Evolutionary conservation across 352 stramenopile genomes (phyloP), one percentile per base, ranked within the genome.

Genomic region (Pythium aquatile): DNA sequence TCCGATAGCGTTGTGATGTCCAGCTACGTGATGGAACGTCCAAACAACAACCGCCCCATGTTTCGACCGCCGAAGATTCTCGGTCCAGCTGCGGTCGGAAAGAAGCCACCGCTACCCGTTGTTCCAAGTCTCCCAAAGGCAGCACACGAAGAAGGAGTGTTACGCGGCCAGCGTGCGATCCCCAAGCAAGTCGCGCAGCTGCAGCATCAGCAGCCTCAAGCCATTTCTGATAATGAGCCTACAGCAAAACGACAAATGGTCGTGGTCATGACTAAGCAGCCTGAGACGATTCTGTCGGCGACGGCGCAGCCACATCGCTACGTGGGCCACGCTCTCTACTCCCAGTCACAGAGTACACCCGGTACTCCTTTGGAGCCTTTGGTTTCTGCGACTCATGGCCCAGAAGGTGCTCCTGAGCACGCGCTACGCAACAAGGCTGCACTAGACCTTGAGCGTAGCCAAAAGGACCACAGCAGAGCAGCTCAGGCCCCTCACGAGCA

Each of bases 1-100:
- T 63, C 65, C 7, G 44, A 58, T 26, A 72, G 59, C 24, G 54
- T 68, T 14, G 47, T 72, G n/a, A 72, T 61, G 59, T 68, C 53
- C 20, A 64, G 53, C 48, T 72, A 65, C 51, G 59, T 58, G 8
- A 42, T 72, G 16, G 46, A 63, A 3, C 56, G 64, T 2, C 40
- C 64, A 3, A 26, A 7, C 20, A 28, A 33, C 10, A 14, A 8
- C 13, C 29, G 11, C 16, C 16, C 29, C 5, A 9, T 35, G 14
- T 26, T 17, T 24, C 61, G 53, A 5, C 37, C 55, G 13, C 35
- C 40, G 1, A 69, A 24, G 24, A 39, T 62, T 35, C 30, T 69
- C 5, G 46, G 44, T 2, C 59, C 44, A n/a, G 10, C 42, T 32
- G 11, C 24, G 26, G 20, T 1, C 8, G 56, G 17, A 14, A 47